These are phyloP conservation scores for Rosa lucieae DNA, from an alignment of 306 rosid genomes.

Conservation along the genomic window DNA sequence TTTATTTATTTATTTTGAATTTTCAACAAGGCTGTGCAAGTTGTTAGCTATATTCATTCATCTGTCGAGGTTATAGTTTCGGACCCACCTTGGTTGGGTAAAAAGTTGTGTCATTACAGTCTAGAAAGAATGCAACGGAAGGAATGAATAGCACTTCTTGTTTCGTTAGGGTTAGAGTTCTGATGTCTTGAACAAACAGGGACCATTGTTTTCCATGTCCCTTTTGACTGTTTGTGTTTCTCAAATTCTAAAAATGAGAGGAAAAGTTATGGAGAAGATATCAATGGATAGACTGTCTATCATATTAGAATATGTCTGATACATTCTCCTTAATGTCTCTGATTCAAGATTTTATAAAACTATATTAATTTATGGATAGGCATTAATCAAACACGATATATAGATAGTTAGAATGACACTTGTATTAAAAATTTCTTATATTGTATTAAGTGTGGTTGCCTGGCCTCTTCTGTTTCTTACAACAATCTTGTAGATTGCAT, in stretches of 20 bases:
- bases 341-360: background rate
- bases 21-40: background rate
- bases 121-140: background rate
- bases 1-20: background rate
- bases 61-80: background rate
- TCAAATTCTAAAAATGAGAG: background rate
- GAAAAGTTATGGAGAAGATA: background rate
- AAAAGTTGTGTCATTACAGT: background rate
- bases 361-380: background rate
- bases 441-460: background rate
- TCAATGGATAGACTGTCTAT: background rate
- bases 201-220: background rate
- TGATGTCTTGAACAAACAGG: background rate
- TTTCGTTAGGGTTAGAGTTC: background rate
- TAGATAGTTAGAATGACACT: background rate
- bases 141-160: background rate
- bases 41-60: background rate
- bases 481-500: constrained; percentile 10
- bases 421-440: background rate
- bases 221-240: background rate
- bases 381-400: background rate
- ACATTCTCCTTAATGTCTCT: background rate
- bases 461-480: background rate
- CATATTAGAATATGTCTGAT: background rate
- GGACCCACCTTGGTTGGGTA: background rate